Base-by-base conservation (phyloP, 78 protist species). In the Dictyostelium discoideum region DNA sequence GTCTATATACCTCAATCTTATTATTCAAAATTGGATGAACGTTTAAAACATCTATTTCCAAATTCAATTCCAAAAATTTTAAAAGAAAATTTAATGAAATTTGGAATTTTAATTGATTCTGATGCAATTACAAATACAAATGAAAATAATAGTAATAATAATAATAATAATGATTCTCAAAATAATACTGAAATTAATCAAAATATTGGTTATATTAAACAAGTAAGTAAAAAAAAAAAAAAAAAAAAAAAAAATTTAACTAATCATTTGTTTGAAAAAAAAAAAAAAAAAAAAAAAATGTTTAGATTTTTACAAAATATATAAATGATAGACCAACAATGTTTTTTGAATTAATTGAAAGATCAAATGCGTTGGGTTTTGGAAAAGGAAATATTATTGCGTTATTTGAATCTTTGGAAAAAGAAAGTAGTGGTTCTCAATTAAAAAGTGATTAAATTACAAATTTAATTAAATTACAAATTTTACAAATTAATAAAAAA, bases 361-460 rank as follows among this genome's bases (percentile, higher is more conserved):
- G 94, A 81, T n/a, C 60, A 5, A 42, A 46, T 69, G 87, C 88
- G 0, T 11, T 82, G 3, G 94, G 94, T 42, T 90, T 90, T 82
- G 94, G 94, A 11, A 90, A 90, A 82, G 94, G 94, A 42, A 90
- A 90, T 82, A 90, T 90, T 9, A 90, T 81, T 32, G 93, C 84
- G 0, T 42, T 78, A 42, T 78, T 78, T 42, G 84, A 78, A 42
- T 37, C 84, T 9, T 78, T 78, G 22, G 84, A 78, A 78, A 78
- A 20, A 6, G 84, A 78, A 42, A 50, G 60, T 11, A 54, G n/a
- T 54, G 65, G n/a, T 10, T 54, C 65, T 54, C 65, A 54, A 54
- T 1, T 16, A 54, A 54, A 54, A 54, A 32, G 37, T 32, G 1
- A 54, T 5, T 16, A 3, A 16, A 54, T 22, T 9, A 54, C n/a